A percentile compares a stretch with the other conserved stretches of the same genome.
These are phyloP conservation scores for Clausena lansium DNA, from an alignment of 345 rosid species.

Conservation along the genomic window DNA sequence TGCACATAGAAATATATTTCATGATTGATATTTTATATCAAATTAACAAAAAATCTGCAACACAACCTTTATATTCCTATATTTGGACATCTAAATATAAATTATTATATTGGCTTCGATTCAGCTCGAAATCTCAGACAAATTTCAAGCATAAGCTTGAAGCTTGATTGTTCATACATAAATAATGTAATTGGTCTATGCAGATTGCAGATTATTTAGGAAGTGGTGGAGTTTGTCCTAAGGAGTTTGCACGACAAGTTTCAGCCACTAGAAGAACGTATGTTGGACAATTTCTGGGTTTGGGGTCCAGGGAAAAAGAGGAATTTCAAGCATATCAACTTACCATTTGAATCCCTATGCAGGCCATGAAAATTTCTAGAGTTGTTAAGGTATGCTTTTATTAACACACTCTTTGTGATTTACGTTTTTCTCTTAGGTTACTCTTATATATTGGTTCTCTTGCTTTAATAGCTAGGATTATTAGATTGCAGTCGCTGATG, in stretches of 20 bases:
- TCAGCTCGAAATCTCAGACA: neutral
- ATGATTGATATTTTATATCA: neutral
- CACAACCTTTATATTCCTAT: neutral
- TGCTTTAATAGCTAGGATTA: neutral
- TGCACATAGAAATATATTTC: neutral
- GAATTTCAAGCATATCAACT: conserved; percentile 36
- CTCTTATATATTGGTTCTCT: neutral
- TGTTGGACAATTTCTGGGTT: conserved; percentile 75
- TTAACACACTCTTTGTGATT: neutral
- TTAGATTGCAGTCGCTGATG: no score
- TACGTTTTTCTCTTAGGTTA: neutral
- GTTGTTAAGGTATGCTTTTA: neutral
- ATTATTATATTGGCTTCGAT: neutral
- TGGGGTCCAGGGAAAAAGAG: conserved; percentile 29
- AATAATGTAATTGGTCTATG: no score
- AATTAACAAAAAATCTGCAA: neutral
- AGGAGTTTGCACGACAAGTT: conserved; percentile 65
- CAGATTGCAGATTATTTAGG: no score
- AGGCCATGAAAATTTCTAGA: neutral
- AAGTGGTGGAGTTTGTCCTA: conserved; percentile 5
- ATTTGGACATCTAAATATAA: neutral
- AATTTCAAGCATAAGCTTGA: neutral
- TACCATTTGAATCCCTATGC: neutral
- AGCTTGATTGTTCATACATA: no score
- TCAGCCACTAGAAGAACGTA: conserved; percentile 51